Evolutionary conservation across 768 basidiomycete genomes (phyloP).

Genomic region (Pisolithus marmoratus): DNA sequence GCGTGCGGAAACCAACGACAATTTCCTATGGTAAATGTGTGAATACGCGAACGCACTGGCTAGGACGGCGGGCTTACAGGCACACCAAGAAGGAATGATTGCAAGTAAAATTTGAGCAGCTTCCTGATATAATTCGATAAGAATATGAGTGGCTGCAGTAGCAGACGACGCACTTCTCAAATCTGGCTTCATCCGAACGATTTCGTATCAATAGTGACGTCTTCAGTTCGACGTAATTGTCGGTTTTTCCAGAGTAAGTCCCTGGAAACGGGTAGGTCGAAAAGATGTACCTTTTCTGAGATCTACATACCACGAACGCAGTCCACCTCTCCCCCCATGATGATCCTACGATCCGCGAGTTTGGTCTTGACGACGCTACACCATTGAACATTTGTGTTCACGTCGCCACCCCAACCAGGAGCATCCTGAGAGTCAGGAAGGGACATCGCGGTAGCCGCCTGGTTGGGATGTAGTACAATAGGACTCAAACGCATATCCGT

Average conservation of each 20-base stretch:
- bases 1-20: conserved; percentile 82
- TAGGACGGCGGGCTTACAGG: conserved; percentile 47
- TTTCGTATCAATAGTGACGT: conserved; percentile 71
- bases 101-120: conserved; percentile 88
- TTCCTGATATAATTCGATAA: conserved; percentile 43
- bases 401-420: conserved; percentile 69
- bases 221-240: conserved; percentile 81
- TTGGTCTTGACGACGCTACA: conserved; percentile 86
- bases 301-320: conserved; percentile 64
- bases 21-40: conserved; percentile 51
- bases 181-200: conserved; percentile 57
- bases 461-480: conserved; percentile 59
- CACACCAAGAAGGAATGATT: conserved; percentile 89
- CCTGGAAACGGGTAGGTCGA: conserved; percentile 32
- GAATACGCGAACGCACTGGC: background rate
- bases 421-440: conserved; percentile 26
- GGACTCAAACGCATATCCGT: conserved; percentile 87
- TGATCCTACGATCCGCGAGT: conserved; percentile 59
- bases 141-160: background rate
- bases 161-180: conserved; percentile 60
- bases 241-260: conserved; percentile 52
- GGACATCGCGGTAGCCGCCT: conserved; percentile 10
- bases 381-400: conserved; percentile 88
- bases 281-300: background rate
- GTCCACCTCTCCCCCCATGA: conserved; percentile 90